Evolutionary conservation across 2,329 filamentous ascomycete genomes (phyloP).

Genomic region (Lachnum nothofagi): DNA sequence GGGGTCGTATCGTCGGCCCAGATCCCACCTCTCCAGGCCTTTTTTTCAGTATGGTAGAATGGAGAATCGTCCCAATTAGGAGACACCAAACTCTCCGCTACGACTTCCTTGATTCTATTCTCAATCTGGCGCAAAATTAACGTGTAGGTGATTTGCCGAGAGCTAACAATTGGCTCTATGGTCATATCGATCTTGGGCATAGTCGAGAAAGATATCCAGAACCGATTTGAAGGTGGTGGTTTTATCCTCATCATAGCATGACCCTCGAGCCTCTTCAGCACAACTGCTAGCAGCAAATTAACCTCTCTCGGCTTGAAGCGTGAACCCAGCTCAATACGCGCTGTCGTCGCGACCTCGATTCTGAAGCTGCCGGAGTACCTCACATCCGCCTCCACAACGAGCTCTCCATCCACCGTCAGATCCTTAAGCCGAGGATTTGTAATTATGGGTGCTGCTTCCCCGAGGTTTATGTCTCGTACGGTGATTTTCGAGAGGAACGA

Average conservation of each 20-base stretch:
- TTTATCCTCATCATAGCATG: constrained; percentile 84
- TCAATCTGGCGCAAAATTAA: constrained; percentile 91
- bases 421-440: constrained; percentile 86
- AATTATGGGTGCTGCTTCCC: constrained; percentile 79
- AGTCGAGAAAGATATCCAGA: constrained; percentile 95
- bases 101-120: constrained; percentile 86
- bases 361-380: constrained; percentile 85
- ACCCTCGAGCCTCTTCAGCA: constrained; percentile 78
- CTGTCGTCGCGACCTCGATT: constrained; percentile 86
- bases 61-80: constrained; percentile 97
- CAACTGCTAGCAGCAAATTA: constrained; percentile 78
- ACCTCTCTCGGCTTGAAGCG: constrained; percentile 89
- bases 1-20: constrained; percentile 56
- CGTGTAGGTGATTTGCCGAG: constrained; percentile 89
- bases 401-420: constrained; percentile 85
- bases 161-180: constrained; percentile 94
- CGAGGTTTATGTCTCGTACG: constrained; percentile 79
- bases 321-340: constrained; percentile 81
- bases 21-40: constrained; percentile 79
- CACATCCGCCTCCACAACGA: constrained; percentile 79
- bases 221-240: constrained; percentile 85
- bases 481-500: constrained; percentile 80
- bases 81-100: constrained; percentile 83
- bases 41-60: constrained; percentile 75
- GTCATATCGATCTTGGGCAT: constrained; percentile 89